These are phyloP conservation scores for Vitis amurensis DNA, from an alignment of 164 flowering plant genomes.

Conservation along the genomic window DNA sequence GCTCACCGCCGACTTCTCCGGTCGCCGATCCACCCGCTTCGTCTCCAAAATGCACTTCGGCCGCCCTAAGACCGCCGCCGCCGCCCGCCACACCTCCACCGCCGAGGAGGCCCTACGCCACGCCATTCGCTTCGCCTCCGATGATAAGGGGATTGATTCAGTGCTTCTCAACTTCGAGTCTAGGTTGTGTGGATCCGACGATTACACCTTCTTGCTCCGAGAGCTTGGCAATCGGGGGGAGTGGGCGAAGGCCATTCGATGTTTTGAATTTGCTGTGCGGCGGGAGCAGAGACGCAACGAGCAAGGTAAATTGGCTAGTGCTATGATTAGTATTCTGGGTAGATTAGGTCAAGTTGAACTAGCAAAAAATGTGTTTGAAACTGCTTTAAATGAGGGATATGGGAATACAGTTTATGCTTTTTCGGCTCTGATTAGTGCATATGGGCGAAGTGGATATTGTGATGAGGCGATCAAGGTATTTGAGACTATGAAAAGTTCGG, in stretches of 20 bases:
- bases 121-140: constrained; percentile 24
- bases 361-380: constrained; percentile 66
- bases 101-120: constrained; percentile 76
- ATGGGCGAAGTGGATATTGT: constrained; percentile 72
- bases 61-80: constrained; percentile 50
- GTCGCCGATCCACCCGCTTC: constrained; percentile 85
- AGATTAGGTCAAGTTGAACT: constrained; percentile 75
- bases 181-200: constrained; percentile 69
- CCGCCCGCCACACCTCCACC: constrained; percentile 49
- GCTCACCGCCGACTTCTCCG: constrained; percentile 70
- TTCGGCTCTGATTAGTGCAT: constrained; percentile 88
- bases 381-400: constrained; percentile 64
- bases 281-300: constrained; percentile 57
- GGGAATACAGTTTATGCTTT: constrained; percentile 88
- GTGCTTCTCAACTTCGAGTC: constrained; percentile 46
- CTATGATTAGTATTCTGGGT: constrained; percentile 88
- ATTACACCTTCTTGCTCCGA: constrained; percentile 70
- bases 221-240: constrained; percentile 89
- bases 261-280: constrained; percentile 68
- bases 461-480: constrained; percentile 72
- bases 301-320: constrained; percentile 80
- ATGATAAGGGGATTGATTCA: constrained; percentile 33
- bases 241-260: constrained; percentile 53
- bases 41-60: constrained; percentile 84
- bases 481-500: constrained; percentile 63